Evolutionary conservation across 306 rosid genomes (phyloP), one percentile per base, ranked within the genome.

Genomic region (Cicer bijugum): DNA sequence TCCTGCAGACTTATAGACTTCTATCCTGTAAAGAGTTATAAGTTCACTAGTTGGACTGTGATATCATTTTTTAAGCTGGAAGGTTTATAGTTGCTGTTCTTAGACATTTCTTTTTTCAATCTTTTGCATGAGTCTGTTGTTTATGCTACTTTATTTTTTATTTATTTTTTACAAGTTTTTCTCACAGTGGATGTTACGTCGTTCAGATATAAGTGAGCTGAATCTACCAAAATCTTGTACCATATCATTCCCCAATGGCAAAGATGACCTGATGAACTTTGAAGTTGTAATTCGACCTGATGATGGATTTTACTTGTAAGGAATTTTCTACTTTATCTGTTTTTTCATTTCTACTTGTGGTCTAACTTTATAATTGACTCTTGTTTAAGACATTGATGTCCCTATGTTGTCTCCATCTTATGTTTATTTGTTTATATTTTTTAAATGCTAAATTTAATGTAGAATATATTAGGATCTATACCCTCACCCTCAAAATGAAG

Each of bases 201-300:
- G 71, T 87, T 85, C 92, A 95, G 99, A 95, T 81, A 95, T 95
- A 51, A 83, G 88, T 75, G 99, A 95, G 90, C 86, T 95, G 86
- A 95, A 86, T 84, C 92, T 91, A 33, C 96, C 99, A 43, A 87
- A 88, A 70, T 85, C 99, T 12, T 95, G 99, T 58, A 28, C 56
- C 72, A 90, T 91, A 39, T 77, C 81, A 69, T 95, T 95, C 84
- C 96, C 97, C 62, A 91, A 90, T 80, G 96, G 99, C 78, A 89
- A 90, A 88, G 97, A 95, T 86, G 96, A 95, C 65, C 88, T 95
- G 69, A 95, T 90, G 97, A 89, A 90, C 87, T 91, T 95, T 6
- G 99, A 91, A 79, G 97, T 95, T 80, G 50, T 96, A 55, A 90
- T 95, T 81, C 92, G 86, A 60, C 99, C 97, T 7, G 99, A 95